Percentiles rank a stretch among this genome's conserved stretches.
These are phyloP conservation scores for Schwanniomyces sp. DNA, from an alignment of 805 yeast species.

Conservation along the genomic window DNA sequence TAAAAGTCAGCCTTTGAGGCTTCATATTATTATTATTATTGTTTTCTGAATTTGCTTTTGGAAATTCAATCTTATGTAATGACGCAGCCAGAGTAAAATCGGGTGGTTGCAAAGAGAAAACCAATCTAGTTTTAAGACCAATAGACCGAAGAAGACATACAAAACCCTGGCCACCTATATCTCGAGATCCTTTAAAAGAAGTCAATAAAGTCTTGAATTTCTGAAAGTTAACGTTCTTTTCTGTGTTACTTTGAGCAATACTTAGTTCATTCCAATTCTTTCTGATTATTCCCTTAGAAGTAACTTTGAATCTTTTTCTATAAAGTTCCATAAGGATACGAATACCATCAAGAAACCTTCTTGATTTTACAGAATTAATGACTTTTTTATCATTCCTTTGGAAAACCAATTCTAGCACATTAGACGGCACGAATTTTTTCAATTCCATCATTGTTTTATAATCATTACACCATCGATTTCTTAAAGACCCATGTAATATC, in stretches of 20 bases:
- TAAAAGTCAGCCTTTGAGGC: slow-evolving; percentile 9
- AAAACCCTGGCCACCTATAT: slow-evolving; percentile 84
- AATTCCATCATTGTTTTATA: slow-evolving; percentile 39
- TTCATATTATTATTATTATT: not conserved
- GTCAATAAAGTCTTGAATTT: slow-evolving; percentile 46
- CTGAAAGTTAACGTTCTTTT: slow-evolving; percentile 28
- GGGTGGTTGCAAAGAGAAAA: slow-evolving; percentile 87
- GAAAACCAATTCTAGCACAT: slow-evolving; percentile 45
- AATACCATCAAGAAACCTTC: slow-evolving; percentile 77
- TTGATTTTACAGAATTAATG: slow-evolving; percentile 45
- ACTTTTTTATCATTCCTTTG: slow-evolving; percentile 15
- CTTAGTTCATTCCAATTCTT: slow-evolving; percentile 35
- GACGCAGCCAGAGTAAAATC: slow-evolving; percentile 56
- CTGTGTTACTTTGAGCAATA: slow-evolving; percentile 19
- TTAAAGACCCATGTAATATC: slow-evolving; percentile 62
- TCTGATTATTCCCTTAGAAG: slow-evolving; percentile 34
- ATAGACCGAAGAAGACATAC: slow-evolving; percentile 71
- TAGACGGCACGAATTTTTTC: slow-evolving; percentile 46
- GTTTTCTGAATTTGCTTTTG: slow-evolving; percentile 18
- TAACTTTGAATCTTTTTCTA: slow-evolving; percentile 52
- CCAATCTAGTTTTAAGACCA: slow-evolving; percentile 69
- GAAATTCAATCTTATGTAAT: slow-evolving; percentile 12
- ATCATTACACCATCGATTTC: slow-evolving; percentile 77
- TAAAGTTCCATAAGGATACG: slow-evolving; percentile 65
- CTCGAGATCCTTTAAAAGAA: slow-evolving; percentile 66